Evolutionary conservation across 2,329 filamentous ascomycete species (phyloP), one percentile per base, ranked within the genome.

Genomic region (Alternaria novae-zelandiae): DNA sequence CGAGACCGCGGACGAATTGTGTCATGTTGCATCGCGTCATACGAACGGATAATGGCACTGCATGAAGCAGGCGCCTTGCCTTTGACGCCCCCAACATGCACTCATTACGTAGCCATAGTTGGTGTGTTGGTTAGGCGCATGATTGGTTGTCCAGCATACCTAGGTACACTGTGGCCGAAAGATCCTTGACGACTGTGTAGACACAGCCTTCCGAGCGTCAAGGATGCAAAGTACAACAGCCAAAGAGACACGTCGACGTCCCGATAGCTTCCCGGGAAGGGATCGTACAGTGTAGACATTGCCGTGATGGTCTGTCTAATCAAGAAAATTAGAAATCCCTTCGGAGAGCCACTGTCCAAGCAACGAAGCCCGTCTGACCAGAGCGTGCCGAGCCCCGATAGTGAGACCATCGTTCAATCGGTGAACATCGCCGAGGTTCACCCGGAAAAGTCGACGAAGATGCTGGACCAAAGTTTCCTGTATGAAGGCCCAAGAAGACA

Each of bases 391-490:
- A 21, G 21, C 21, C 21, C 21, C 21, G 21, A 21, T 21, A 21
- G 21, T 21, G 21, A 21, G 21, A 21, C 21, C 21, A 21, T 21
- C 21, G 21, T 21, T 21, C 21, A 57, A 20, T 20, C 21, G 13
- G 23, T 57, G n/a, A 44, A 23, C 44, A 28, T 41, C 23, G 30
- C n/a, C 2, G 47, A 49, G 17, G 46, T 61, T 25, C 13, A 61
- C 8, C 59, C 59, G 46, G 59, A 44, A 21, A 57, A 61, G 45
- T 41, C 47, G 25, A 30, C 47, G 36, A 25, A 30, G 4, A 57
- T 41, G n/a, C 46, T 61, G 4, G 15, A 53, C 8, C 17, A 26
- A 7, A 53, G 41, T 21, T 21, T 21, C 21, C 21, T 21, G 21
- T 21, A 21, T 21, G 21, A 21, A 21, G 21, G 21, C 21, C 21